These are phyloP conservation scores for Parachaetomium inaequale DNA, from an alignment of 495 filamentous ascomycete genomes.

Conservation along the genomic window DNA sequence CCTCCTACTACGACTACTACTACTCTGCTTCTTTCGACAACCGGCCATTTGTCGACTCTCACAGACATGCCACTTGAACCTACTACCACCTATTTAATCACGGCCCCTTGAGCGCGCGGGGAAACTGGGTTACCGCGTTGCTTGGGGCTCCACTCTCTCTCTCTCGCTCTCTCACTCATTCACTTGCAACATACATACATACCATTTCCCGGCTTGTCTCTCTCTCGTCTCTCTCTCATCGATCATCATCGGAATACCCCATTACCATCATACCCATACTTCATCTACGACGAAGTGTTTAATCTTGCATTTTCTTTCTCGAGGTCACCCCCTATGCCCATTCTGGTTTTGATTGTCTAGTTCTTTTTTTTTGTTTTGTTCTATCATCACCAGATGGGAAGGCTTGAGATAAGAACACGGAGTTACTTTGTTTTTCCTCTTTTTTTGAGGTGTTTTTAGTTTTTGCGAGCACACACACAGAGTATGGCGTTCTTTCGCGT, in stretches of 20 bases:
- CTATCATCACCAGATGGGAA: neutral
- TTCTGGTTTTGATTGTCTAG: neutral
- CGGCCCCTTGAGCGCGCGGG: neutral
- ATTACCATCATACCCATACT: conserved; percentile 7
- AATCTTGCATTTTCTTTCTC: conserved; percentile 20
- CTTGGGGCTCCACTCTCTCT: neutral
- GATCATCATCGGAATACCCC: neutral
- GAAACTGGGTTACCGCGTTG: conserved; percentile 4
- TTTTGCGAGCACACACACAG: conserved; percentile 7
- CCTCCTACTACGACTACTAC: neutral
- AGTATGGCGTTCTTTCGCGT: conserved; percentile 3
- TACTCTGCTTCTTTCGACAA: conserved; percentile 1
- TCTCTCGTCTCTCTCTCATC: neutral
- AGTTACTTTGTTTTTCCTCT: conserved; percentile 6
- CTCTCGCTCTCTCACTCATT: neutral
- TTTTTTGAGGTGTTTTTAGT: neutral
- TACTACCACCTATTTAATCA: conserved; percentile 10
- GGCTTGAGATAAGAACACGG: conserved; percentile 8
- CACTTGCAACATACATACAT: neutral
- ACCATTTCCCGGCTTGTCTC: neutral
- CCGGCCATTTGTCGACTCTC: neutral
- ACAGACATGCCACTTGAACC: neutral
- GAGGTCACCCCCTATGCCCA: conserved; percentile 4
- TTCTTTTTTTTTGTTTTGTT: neutral
- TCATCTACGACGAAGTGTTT: conserved; percentile 11